Conservation (phyloP, 139 green algal genomes). For the Diplosphaera chodatii region DNA sequence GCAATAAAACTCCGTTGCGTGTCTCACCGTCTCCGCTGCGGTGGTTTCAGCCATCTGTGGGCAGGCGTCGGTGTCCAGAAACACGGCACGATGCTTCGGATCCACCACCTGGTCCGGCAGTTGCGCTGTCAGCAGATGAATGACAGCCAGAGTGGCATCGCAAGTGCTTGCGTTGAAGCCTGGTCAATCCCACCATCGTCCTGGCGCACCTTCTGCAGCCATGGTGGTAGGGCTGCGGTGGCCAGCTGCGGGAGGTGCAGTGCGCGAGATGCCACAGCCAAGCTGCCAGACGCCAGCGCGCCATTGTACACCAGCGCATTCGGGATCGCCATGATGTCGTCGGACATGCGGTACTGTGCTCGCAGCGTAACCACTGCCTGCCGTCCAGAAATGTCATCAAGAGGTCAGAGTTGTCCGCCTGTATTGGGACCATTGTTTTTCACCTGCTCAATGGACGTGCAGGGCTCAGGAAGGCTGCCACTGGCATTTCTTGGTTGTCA, state of each 20-base stretch:
- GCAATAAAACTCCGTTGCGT: too few relatives aligned
- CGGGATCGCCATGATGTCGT: conserved; percentile 74
- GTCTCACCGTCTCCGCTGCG: conserved; percentile 25
- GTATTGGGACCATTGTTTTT: too few relatives aligned
- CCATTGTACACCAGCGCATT: conserved; percentile 85
- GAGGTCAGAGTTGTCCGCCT: too few relatives aligned
- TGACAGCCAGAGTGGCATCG: too few relatives aligned
- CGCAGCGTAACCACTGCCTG: conserved; percentile 55
- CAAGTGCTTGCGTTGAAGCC: too few relatives aligned
- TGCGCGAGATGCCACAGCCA: conserved; percentile 35
- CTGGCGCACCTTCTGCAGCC: conserved; percentile 26
- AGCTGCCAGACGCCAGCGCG: conserved; percentile 56
- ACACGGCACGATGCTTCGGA: conserved; percentile 56
- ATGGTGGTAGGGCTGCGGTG: conserved; percentile 4
- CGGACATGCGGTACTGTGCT: conserved; percentile 91
- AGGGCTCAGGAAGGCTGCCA: too few relatives aligned
- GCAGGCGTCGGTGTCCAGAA: conserved; percentile 70
- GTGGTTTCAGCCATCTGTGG: conserved; percentile 22
- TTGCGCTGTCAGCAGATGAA: too few relatives aligned
- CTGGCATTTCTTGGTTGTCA: too few relatives aligned
- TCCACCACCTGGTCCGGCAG: conserved; percentile 49
- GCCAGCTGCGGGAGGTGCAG: conserved; percentile 33
- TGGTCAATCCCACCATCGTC: too few relatives aligned
- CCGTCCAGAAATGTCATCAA: too few relatives aligned
- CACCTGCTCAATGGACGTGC: too few relatives aligned